Base-by-base conservation (phyloP, 108 stramenopile genomes). In the Skeletonema costatum region DNA sequence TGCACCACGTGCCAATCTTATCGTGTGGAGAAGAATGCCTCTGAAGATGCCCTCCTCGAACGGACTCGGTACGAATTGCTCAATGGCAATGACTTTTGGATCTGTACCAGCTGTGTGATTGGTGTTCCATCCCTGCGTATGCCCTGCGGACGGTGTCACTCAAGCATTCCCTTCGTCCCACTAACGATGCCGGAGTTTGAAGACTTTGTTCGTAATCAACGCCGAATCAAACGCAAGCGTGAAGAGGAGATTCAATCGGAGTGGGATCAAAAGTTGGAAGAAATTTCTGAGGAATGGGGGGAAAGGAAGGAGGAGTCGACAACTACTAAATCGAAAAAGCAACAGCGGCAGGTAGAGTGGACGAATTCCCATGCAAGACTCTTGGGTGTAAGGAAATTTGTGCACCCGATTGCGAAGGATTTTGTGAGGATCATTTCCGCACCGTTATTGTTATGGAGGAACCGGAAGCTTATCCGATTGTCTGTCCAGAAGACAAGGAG, bases 401-500 rank as follows among this genome's bases (percentile, higher is more conserved):
- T 38, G 36, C 64, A 32, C 41, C 46, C 36, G 58, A 41, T 58
- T 29, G 60, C 5, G 33, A 74, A 17, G 73, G 73, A 11, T 66
- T 60, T 38, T 74, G 73, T 36, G 64, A 53, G 53, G 32, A 32
- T 65, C 73, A 74, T 38, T 65, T 38, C 41, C 51, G 38, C 35
- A 31, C 19, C 38, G 19, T 36, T 21, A 12, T 32, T 66, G 2
- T 74, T 39, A 4, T 51, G 50, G 50, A 51, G 19, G 50, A 51
- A 7, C 50, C 50, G 25, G 87, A 90, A 42, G 68, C 76, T 33
- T 70, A 87, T 64, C 90, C 90, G 11, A 42, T 92, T 9, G 90
- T 93, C 3, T 76, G 87, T 60, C 78, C 83, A 10, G 87, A 91
- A 66, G 93, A 93, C 68, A 68, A 80, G 48, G 62, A 74, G 11